Evolutionary conservation across 2,329 filamentous ascomycete genomes (phyloP), one percentile per base, ranked within the genome.

Genomic region (Paecilomyces formosus): DNA sequence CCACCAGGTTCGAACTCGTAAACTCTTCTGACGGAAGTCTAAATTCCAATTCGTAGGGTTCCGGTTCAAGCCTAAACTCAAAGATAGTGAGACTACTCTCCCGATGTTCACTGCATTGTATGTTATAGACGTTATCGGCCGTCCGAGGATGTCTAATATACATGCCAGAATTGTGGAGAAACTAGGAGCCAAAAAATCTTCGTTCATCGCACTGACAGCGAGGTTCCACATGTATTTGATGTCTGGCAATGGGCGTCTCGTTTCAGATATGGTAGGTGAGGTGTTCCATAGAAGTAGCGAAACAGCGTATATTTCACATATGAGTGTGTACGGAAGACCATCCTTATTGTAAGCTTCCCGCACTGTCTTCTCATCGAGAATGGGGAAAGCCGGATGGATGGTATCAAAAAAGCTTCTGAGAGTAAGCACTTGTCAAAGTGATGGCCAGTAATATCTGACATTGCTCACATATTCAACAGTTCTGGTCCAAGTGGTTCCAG

Each of bases 1-100:
- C 81, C 82, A 83, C 82, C 82, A 84, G 3, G 82, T 76, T 56
- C 78, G 75, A 64, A 81, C 78, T 26, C 82, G 70, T 2, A 81
- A 61, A 11, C 73, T 68, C 66, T 83, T 83, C 61, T 84, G 81
- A 0, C 73, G 66, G 3, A 71, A 63, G 0, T 78, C 70, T 13
- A 83, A 77, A 52, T 80, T 76, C 82, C 82, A 84, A 3, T 69
- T 70, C 9, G 74, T 65, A 0, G 81, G 79, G 57, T 82, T 75
- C 11, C 79, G 77, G 59, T 84, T 83, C n/a, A 84, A 65, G 0
- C 82, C 82, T 0, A 84, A 69, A 1, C 78, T 79, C 61, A 83
- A 76, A 0, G 81, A 77, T 45, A 84, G 71, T 1, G 80, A 77
- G 2, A 84, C 74, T 0, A 80, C 78, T 0, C 76, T 74, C 0